phyloP scores from a whole-genome alignment of 805 yeast species.

The Pichia californica region DNA sequence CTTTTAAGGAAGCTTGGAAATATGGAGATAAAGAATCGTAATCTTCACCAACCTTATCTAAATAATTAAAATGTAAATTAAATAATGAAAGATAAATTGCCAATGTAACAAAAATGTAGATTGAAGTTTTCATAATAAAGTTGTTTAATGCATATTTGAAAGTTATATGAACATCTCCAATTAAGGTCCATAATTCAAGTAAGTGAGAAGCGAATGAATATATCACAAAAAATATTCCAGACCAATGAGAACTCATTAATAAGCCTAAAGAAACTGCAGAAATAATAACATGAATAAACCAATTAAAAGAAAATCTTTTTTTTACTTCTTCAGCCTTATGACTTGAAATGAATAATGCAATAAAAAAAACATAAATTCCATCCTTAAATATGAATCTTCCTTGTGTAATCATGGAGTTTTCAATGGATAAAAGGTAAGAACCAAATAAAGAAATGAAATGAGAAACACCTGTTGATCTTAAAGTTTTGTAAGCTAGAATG shows the following conservation, averaged over 20 bases:
- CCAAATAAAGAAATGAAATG: constrained; percentile 45
- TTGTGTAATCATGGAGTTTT: constrained; percentile 58
- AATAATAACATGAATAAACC: constrained; percentile 46
- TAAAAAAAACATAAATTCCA: constrained; percentile 38
- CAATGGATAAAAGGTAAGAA: constrained; percentile 47
- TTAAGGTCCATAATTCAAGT: constrained; percentile 54
- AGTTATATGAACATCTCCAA: constrained; percentile 60
- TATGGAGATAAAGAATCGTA: constrained; percentile 58
- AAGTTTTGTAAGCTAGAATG: constrained; percentile 45
- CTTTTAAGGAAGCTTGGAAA: constrained; percentile 54
- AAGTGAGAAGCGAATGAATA: constrained; percentile 9
- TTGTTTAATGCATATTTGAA: constrained; percentile 37
- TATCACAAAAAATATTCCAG: constrained; percentile 52
- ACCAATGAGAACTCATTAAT: constrained; percentile 57
- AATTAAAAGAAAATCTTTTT: constrained; percentile 39
- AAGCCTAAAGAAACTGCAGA: constrained; percentile 49
- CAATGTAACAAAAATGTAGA: constrained; percentile 49
- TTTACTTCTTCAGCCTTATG: constrained; percentile 23
- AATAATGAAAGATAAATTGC: constrained; percentile 52
- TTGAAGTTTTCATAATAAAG: constrained; percentile 29
- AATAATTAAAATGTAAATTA: constrained; percentile 45
- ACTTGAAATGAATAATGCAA: constrained; percentile 37
- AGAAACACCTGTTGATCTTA: constrained; percentile 52
- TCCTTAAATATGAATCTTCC: constrained; percentile 47
- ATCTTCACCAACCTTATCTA: constrained; percentile 50